Evolutionary conservation across 441 rosid genomes (phyloP).

Genomic region (Erysimum cheiri): DNA sequence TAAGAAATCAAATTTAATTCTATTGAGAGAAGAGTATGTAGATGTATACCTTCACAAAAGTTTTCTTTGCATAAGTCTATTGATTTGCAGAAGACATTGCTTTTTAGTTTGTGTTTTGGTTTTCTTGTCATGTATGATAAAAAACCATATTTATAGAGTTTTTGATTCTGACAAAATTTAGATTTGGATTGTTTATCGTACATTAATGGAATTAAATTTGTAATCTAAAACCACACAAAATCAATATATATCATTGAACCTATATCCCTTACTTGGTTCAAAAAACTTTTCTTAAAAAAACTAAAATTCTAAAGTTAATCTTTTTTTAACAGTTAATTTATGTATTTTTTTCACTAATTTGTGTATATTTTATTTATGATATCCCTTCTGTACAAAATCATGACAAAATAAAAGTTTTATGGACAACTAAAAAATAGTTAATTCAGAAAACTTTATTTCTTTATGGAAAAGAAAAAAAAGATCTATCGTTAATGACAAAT

Average conservation of each 20-base stretch:
- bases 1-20: not conserved
- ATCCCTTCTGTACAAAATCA: not conserved
- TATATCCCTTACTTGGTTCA: too few relatives aligned
- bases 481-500: not conserved
- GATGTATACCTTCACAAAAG: slow-evolving; percentile 16
- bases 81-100: not conserved
- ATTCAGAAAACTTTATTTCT: not conserved
- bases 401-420: not conserved
- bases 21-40: not conserved
- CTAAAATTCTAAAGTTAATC: too few relatives aligned
- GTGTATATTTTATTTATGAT: not conserved
- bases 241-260: not conserved
- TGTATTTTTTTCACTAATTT: not conserved
- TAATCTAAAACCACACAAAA: not conserved
- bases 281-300: too few relatives aligned
- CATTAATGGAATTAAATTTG: not conserved
- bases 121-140: not conserved
- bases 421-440: not conserved
- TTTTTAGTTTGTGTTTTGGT: not conserved
- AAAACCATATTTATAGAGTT: slow-evolving; percentile 10
- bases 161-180: not conserved
- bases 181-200: not conserved
- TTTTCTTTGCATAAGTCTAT: not conserved
- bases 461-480: not conserved
- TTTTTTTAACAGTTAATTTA: not conserved